These are phyloP conservation scores for Psilocybe azurescens DNA, from an alignment of 768 basidiomycete genomes.

Conservation along the genomic window DNA sequence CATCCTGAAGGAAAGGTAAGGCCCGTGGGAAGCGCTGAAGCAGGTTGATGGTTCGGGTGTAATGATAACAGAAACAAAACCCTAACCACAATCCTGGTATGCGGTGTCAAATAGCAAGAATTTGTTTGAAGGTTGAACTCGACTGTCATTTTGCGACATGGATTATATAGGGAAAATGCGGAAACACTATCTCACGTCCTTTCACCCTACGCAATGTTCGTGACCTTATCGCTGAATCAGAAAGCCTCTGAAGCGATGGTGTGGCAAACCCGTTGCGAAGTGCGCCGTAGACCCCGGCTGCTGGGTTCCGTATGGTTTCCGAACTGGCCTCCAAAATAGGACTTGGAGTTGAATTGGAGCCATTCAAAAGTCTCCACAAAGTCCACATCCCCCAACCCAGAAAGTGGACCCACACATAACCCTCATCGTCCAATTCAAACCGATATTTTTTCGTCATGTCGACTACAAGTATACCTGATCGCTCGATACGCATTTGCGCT, in stretches of 20 bases:
- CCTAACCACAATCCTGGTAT: too few species aligned
- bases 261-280: not conserved
- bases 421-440: not conserved
- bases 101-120: too few species aligned
- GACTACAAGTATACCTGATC: slow-evolving; percentile 58
- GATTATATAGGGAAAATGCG: not conserved
- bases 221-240: not conserved
- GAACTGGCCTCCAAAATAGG: slow-evolving; percentile 15
- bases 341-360: not conserved
- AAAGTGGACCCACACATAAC: slow-evolving; percentile 15
- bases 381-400: slow-evolving; percentile 10
- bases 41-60: too few species aligned
- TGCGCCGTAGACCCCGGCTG: not conserved
- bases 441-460: slow-evolving; percentile 10
- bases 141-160: not conserved
- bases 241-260: not conserved
- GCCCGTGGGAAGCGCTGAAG: too few species aligned
- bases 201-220: not conserved
- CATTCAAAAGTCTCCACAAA: not conserved
- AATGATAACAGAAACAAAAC: too few species aligned
- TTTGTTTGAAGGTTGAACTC: not conserved
- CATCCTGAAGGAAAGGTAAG: too few species aligned
- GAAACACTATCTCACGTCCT: not conserved
- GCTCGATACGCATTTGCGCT: slow-evolving; percentile 84
- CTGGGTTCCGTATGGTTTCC: slow-evolving; percentile 17